Percentiles rank a stretch among this genome's conserved stretches.
Conservation (phyloP, 441 rosid genomes). For the Biscutella laevigata region DNA sequence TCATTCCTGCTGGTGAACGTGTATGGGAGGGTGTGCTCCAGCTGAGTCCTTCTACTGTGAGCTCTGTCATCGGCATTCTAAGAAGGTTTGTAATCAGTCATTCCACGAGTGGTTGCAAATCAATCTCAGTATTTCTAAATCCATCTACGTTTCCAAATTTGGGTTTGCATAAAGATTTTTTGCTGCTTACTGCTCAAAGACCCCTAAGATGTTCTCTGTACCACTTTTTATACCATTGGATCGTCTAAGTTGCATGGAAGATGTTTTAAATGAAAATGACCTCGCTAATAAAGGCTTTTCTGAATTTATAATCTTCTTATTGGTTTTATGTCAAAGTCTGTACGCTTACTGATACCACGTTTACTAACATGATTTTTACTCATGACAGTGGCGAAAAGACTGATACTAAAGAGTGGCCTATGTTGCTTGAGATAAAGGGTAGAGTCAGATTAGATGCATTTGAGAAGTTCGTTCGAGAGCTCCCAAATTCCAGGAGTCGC, state of each 20-base stretch:
- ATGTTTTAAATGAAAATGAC: background rate
- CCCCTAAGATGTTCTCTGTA: background rate
- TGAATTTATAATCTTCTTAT: background rate
- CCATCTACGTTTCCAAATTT: background rate
- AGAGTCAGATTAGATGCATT: slow-evolving; percentile 84
- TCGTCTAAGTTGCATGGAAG: slow-evolving; percentile 1
- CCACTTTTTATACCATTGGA: background rate
- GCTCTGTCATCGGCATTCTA: slow-evolving; percentile 46
- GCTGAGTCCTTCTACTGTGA: slow-evolving; percentile 38
- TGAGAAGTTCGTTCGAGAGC: slow-evolving; percentile 83
- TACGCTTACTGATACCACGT: background rate
- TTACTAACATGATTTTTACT: slow-evolving; percentile 12
- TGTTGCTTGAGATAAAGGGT: slow-evolving; percentile 69
- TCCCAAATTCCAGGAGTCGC: slow-evolving; percentile 78
- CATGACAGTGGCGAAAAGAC: slow-evolving; percentile 66
- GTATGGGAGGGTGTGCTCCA: slow-evolving; percentile 78
- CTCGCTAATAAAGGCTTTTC: background rate
- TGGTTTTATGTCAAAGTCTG: background rate
- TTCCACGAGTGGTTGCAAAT: background rate
- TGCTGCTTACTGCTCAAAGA: background rate
- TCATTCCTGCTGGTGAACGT: slow-evolving; percentile 34
- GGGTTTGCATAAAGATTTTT: background rate
- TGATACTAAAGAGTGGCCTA: slow-evolving; percentile 50
- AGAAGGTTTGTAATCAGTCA: slow-evolving; percentile 46
- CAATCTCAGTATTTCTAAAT: background rate